Percentiles rank a stretch among this genome's conserved stretches.
Evolutionary conservation across 2,329 filamentous ascomycete genomes (phyloP).

Genomic region (Tolypocladium album): DNA sequence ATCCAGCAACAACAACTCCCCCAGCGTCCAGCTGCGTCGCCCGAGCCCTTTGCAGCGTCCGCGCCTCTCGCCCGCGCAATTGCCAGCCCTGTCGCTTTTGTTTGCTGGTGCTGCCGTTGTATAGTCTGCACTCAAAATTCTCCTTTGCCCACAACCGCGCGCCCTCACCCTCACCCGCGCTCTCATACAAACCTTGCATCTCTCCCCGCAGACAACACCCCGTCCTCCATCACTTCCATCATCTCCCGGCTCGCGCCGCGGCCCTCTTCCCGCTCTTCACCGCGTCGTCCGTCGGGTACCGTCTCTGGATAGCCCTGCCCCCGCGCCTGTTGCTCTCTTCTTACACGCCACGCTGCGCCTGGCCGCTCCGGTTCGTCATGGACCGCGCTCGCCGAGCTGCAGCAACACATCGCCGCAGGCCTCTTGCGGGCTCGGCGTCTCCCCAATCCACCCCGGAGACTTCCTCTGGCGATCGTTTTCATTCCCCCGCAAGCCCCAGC

Average conservation of each 20-base stretch:
- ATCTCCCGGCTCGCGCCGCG: neutral
- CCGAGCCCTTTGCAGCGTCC: slow-evolving; percentile 4
- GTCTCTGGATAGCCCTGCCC: neutral
- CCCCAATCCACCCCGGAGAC: slow-evolving; percentile 20
- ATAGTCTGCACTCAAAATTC: neutral
- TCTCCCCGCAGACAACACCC: slow-evolving; percentile 2
- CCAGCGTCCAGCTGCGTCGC: slow-evolving; percentile 6
- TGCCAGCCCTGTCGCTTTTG: neutral
- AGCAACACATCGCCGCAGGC: slow-evolving; percentile 20
- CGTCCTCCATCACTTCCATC: neutral
- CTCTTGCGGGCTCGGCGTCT: slow-evolving; percentile 20
- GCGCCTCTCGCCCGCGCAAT: slow-evolving; percentile 3
- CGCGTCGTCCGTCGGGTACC: neutral
- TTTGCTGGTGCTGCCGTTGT: neutral
- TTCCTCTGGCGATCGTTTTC: slow-evolving; percentile 16
- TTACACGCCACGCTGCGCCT: slow-evolving; percentile 7
- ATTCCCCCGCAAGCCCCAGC: slow-evolving; percentile 19
- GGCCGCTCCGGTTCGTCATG: slow-evolving; percentile 21
- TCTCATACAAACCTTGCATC: slow-evolving; percentile 9
- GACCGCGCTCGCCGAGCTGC: slow-evolving; percentile 25
- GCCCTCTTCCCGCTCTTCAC: neutral
- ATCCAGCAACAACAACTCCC: slow-evolving; percentile 3
- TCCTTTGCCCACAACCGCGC: slow-evolving; percentile 2
- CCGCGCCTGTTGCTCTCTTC: slow-evolving; percentile 9
- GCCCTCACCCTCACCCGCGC: slow-evolving; percentile 2